Evolutionary conservation across 2,329 filamentous ascomycete species (phyloP).

Genomic region (Penicillium sp.): DNA sequence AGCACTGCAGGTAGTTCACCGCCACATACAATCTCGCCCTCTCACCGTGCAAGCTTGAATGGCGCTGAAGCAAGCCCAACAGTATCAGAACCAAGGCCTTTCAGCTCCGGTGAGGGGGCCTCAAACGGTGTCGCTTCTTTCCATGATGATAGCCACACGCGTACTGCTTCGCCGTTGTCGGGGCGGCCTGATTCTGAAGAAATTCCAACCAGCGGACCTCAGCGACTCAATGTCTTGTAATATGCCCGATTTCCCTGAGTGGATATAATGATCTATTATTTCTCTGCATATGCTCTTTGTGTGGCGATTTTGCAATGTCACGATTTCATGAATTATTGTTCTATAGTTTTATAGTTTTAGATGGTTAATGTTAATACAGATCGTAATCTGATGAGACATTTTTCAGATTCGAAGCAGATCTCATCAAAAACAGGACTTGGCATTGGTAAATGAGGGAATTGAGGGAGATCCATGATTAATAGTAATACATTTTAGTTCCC

Average conservation of each 20-base stretch:
- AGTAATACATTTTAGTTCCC: conserved; percentile 6
- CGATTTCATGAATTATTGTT: conserved; percentile 4
- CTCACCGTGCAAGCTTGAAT: conserved; percentile 31
- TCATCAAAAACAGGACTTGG: not conserved
- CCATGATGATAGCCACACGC: conserved; percentile 9
- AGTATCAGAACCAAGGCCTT: conserved; percentile 9
- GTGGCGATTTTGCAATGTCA: not conserved
- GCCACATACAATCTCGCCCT: conserved; percentile 28
- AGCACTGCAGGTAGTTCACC: conserved; percentile 43
- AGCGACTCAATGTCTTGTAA: conserved; percentile 13
- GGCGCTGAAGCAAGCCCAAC: conserved; percentile 28
- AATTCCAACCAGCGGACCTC: conserved; percentile 9
- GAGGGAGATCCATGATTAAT: conserved; percentile 6
- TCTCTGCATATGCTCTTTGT: conserved; percentile 1
- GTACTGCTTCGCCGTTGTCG: conserved; percentile 10
- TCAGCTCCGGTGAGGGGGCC: conserved; percentile 10
- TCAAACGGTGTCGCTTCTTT: conserved; percentile 3
- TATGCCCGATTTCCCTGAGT: not conserved
- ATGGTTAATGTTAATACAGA: conserved; percentile 2
- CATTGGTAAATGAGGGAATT: not conserved
- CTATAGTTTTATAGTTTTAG: not conserved
- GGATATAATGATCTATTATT: conserved; percentile 11
- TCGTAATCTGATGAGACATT: not conserved
- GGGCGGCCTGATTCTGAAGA: conserved; percentile 8
- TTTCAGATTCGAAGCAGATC: not conserved